phyloP scores from a whole-genome alignment of 225 moss, liverwort and hornwort genomes.

The Bryum argenteum region DNA sequence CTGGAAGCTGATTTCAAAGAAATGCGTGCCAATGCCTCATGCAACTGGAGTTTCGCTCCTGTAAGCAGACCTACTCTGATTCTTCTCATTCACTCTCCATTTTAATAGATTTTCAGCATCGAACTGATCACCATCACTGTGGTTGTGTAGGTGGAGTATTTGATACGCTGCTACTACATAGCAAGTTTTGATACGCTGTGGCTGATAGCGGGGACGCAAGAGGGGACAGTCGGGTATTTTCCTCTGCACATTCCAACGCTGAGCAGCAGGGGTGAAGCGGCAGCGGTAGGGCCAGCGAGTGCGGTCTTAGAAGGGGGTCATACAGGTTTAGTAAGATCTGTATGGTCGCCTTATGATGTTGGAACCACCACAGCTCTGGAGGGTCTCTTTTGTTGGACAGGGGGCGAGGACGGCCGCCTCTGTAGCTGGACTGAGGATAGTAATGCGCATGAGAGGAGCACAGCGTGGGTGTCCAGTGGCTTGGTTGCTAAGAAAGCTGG shows the following conservation, averaged over 20 bases:
- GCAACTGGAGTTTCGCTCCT: slow-evolving; percentile 73
- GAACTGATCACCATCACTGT: neutral
- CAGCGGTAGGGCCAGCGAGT: slow-evolving; percentile 68
- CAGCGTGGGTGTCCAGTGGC: slow-evolving; percentile 79
- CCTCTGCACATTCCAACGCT: slow-evolving; percentile 58
- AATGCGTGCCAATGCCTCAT: slow-evolving; percentile 72
- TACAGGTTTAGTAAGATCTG: slow-evolving; percentile 65
- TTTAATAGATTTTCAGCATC: neutral
- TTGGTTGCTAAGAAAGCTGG: slow-evolving; percentile 56
- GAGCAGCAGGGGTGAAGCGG: slow-evolving; percentile 32
- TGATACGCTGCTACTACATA: slow-evolving; percentile 75
- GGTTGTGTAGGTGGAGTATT: slow-evolving; percentile 71
- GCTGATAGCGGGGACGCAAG: slow-evolving; percentile 80
- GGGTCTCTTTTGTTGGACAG: slow-evolving; percentile 80
- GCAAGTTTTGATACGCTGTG: slow-evolving; percentile 67
- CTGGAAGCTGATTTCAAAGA: slow-evolving; percentile 74
- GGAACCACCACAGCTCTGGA: slow-evolving; percentile 36
- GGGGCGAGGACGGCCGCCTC: slow-evolving; percentile 90
- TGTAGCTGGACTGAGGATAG: slow-evolving; percentile 84
- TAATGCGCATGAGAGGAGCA: slow-evolving; percentile 53
- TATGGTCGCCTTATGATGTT: slow-evolving; percentile 63
- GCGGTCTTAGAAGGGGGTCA: slow-evolving; percentile 91
- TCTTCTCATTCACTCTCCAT: neutral
- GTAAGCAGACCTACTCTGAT: slow-evolving; percentile 44
- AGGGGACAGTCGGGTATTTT: slow-evolving; percentile 84